Evolutionary conservation across 768 basidiomycete species (phyloP), one percentile per base, ranked within the genome.

Genomic region (Naganishia vishniacii): DNA sequence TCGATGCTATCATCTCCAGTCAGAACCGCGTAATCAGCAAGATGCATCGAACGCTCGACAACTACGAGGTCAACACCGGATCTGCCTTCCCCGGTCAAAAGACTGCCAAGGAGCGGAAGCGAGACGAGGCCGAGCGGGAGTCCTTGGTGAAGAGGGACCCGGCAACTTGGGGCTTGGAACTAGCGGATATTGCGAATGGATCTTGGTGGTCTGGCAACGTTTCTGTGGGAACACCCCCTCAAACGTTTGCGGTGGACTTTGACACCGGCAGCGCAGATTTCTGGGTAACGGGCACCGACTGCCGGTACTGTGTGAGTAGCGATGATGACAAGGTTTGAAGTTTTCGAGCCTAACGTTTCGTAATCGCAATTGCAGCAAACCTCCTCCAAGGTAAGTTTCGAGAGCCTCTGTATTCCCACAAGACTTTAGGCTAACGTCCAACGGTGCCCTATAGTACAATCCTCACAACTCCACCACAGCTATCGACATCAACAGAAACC

Each of bases 151-250:
- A 56, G 53, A 23, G 53, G 15, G 53, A 56, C 6, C 53, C 53
- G 20, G 53, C 53, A 13, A 56, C 53, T n/a, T 11, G 23, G 34
- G 53, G 18, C 15, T 16, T 41, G 1, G 20, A 7, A 20, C 16
- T 56, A 23, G 20, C 37, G 23, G 34, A 41, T 26, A 26, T 56
- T 20, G 34, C 9, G 8, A 29, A 40, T 15, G 53, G 53, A 40
- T 40, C 34, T 4, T 56, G 53, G 53, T 56, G 53, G 53, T 32
- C 53, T 20, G 53, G 53, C 9, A 56, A 56, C 26, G 53, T 56
- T 20, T 37, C 53, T 6, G 48, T 63, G 12, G 62, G 62, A 29
- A 63, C 62, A n/a, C 62, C 62, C 1, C 48, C 37, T 41, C 48
- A 51, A 37, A 45, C 16, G 0, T 41, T 63, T 13, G 41, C 51